A percentile compares a stretch with the other conserved stretches of the same genome.
Evolutionary conservation across 352 stramenopile genomes (phyloP).

Genomic region (Globisporangium yorkense): DNA sequence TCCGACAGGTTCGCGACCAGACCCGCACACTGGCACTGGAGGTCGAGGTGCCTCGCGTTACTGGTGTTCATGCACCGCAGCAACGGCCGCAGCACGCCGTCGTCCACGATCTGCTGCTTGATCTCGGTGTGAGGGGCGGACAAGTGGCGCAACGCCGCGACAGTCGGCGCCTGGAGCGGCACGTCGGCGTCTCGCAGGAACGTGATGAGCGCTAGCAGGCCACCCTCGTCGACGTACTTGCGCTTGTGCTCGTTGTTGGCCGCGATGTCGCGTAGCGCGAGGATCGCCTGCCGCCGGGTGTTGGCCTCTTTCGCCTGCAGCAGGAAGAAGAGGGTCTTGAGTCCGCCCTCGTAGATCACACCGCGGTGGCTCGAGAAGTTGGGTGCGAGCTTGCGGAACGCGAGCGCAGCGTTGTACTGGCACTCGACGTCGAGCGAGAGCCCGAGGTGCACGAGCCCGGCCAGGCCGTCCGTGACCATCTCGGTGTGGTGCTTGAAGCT

Average conservation of each 20-base stretch:
- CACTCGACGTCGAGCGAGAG: constrained; percentile 89
- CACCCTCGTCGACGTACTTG: constrained; percentile 86
- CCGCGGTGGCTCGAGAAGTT: constrained; percentile 88
- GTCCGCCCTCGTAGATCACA: constrained; percentile 82
- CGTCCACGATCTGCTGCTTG: constrained; percentile 83
- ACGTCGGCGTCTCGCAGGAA: constrained; percentile 87
- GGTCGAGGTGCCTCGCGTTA: constrained; percentile 80
- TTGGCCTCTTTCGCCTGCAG: constrained; percentile 89
- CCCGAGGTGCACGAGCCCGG: constrained; percentile 89
- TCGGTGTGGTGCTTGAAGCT: constrained; percentile 88
- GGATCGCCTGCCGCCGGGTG: constrained; percentile 86
- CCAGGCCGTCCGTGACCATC: constrained; percentile 89
- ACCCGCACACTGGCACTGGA: constrained; percentile 91
- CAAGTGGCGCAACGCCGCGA: constrained; percentile 90
- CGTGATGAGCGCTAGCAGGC: constrained; percentile 79
- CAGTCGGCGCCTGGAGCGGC: constrained; percentile 83
- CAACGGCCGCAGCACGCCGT: constrained; percentile 75
- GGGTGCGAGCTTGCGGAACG: constrained; percentile 91
- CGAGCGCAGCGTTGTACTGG: constrained; percentile 93
- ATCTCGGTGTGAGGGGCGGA: constrained; percentile 72
- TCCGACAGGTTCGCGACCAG: constrained; percentile 93
- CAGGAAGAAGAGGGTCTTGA: constrained; percentile 91
- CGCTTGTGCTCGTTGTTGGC: constrained; percentile 87
- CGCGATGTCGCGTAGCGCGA: constrained; percentile 87
- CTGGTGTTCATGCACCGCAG: constrained; percentile 82